These are phyloP conservation scores for Zymoseptoria ardabiliae DNA, from an alignment of 2,329 filamentous ascomycete species.

Conservation along the genomic window DNA sequence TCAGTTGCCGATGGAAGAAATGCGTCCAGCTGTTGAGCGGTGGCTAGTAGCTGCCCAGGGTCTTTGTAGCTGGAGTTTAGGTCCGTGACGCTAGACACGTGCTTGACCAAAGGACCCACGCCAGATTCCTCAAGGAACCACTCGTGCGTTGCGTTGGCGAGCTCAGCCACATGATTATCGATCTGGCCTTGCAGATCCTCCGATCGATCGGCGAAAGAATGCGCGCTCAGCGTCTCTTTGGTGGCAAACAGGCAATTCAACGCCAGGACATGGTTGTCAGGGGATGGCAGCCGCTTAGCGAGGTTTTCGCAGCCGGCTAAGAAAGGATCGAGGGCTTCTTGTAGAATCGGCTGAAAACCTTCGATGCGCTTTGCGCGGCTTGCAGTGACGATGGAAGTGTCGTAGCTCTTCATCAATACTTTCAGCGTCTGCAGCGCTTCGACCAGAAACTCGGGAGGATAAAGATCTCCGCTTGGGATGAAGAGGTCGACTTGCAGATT, in stretches of 20 bases:
- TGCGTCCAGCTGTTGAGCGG: conserved; percentile 73
- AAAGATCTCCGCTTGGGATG: conserved; percentile 62
- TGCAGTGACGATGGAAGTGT: conserved; percentile 63
- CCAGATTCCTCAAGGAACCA: conserved; percentile 73
- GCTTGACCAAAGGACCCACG: conserved; percentile 42
- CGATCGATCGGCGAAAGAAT: conserved; percentile 52
- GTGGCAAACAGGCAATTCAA: conserved; percentile 64
- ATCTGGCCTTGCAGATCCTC: conserved; percentile 23
- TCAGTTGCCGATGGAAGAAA: conserved; percentile 90
- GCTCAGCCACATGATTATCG: conserved; percentile 34
- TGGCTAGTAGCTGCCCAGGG: conserved; percentile 46
- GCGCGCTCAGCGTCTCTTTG: conserved; percentile 48
- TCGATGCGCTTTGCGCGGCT: conserved; percentile 48
- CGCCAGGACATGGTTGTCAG: conserved; percentile 59
- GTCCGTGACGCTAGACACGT: conserved; percentile 20
- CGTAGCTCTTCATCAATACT: conserved; percentile 76
- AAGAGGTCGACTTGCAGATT: conserved; percentile 66
- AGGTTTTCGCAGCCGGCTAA: conserved; percentile 67
- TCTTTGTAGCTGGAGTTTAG: conserved; percentile 23
- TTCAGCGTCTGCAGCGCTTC: conserved; percentile 73
- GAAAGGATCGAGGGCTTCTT: conserved; percentile 80
- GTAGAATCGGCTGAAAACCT: conserved; percentile 67
- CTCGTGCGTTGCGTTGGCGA: conserved; percentile 51
- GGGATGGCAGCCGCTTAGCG: conserved; percentile 52
- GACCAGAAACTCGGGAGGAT: conserved; percentile 69